Base-by-base conservation (phyloP, 345 rosid genomes). In the Euphorbia lathyris region DNA sequence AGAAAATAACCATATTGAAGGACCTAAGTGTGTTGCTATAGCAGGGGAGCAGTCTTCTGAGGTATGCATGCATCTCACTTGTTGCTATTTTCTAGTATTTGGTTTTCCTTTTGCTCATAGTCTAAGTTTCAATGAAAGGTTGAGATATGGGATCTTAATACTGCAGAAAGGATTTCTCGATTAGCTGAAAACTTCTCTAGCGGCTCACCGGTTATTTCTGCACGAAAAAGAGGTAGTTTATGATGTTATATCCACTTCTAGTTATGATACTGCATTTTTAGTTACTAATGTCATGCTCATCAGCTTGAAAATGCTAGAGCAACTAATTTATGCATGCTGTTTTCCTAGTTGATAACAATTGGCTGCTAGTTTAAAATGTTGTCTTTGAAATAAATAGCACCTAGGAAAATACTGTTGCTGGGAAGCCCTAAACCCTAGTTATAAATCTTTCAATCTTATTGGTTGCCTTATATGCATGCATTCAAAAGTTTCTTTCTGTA, bases 111-210 rank as follows among this genome's bases (percentile, higher is more conserved):
- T 65, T 70, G 68, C 73, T 78, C 58, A 53, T 70, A 72, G 52
- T 57, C 72, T 30, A 67, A 32, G 2, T 66, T 47, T 74, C 13
- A 65, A 48, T 45, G 36, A 69, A 80, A 93, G 98, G 87, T 94
- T 57, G 97, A 94, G 80, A 72, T 94, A 65, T 88, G 97, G 97
- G 97, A 94, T 77, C 86, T 94, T 42, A 80, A 83, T 71, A 83
- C 71, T 45, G 80, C 89, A 79, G 79, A 80, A 68, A 88, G 73
- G 73, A 68, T 80, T 70, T 80, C 55, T 36, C 79, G 67, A 38
- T 84, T 91, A 66, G 83, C 93, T 77, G 82, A 81, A 75, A 68
- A 68, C 40, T 70, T 76, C 65, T 66, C 65, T 74, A 79, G 55
- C 25, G 84, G 74, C 71, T 81, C 74, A 25, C 56, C 79, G 1